Conservation (phyloP, 768 basidiomycete species). For the Kwoniella europaea region DNA sequence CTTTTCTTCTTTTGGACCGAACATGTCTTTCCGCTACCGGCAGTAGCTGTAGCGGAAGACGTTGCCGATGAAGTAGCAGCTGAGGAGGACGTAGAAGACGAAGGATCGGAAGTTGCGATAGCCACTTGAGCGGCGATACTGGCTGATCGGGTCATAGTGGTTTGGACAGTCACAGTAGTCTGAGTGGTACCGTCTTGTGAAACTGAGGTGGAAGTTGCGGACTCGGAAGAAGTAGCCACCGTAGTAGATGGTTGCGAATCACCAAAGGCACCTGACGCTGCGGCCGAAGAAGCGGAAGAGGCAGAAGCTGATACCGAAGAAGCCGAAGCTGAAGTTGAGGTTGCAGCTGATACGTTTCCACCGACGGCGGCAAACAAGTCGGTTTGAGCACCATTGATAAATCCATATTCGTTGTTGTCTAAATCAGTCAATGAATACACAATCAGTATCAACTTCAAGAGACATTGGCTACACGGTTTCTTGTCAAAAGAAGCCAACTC, state of each 20-base stretch:
- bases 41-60: too few species aligned
- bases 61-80: neutral
- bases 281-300: neutral
- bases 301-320: neutral
- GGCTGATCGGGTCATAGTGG: constrained; percentile 7
- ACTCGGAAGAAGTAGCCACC: neutral
- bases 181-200: constrained; percentile 5
- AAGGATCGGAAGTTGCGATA: constrained; percentile 1
- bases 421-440: neutral
- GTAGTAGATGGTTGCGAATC: neutral
- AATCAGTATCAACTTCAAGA: too few species aligned
- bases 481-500: constrained; percentile 3
- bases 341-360: neutral
- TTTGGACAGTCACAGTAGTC: constrained; percentile 14
- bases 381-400: constrained; percentile 56
- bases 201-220: neutral
- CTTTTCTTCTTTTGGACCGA: constrained; percentile 4
- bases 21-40: constrained; percentile 1
- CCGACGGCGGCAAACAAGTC: constrained; percentile 48
- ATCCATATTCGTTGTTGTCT: constrained; percentile 56
- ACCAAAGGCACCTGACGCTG: constrained; percentile 6
- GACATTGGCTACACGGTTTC: neutral
- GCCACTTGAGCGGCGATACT: constrained; percentile 5
- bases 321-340: constrained; percentile 7
- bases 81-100: neutral